Percentiles rank a stretch among this genome's conserved stretches.
These are phyloP conservation scores for Dothistroma septosporum DNA, from an alignment of 2,329 filamentous ascomycete genomes.

Conservation along the genomic window DNA sequence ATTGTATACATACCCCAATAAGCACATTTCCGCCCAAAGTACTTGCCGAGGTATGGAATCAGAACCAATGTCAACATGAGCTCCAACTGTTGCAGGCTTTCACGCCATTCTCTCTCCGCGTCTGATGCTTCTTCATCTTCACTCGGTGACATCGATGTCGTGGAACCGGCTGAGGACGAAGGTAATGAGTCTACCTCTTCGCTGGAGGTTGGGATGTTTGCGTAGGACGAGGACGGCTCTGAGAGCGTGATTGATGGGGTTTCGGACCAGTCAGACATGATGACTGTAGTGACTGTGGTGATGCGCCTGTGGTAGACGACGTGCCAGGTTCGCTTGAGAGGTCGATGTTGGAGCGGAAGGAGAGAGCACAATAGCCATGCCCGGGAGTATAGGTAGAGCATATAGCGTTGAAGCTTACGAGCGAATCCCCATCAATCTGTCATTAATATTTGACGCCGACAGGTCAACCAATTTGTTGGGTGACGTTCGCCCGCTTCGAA, in stretches of 20 bases:
- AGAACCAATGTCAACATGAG: conserved; percentile 90
- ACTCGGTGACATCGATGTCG: conserved; percentile 46
- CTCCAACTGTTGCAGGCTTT: conserved; percentile 89
- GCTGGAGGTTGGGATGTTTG: conserved; percentile 41
- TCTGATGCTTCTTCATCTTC: conserved; percentile 59
- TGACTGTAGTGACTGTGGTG: not conserved
- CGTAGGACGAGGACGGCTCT: conserved; percentile 50
- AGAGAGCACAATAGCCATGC: not conserved
- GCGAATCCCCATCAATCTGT: too few species aligned
- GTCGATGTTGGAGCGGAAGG: not conserved
- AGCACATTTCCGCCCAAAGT: conserved; percentile 87
- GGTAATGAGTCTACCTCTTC: conserved; percentile 50
- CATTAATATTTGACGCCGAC: too few species aligned
- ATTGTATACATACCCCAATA: conserved; percentile 76
- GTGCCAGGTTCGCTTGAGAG: not conserved
- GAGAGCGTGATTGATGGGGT: conserved; percentile 25
- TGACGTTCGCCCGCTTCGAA: too few species aligned
- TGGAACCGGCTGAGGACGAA: conserved; percentile 47
- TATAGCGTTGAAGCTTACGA: too few species aligned
- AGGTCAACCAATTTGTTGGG: too few species aligned
- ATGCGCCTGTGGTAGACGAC: not conserved
- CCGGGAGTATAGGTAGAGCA: not conserved
- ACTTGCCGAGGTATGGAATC: conserved; percentile 91
- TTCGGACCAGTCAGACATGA: conserved; percentile 2
- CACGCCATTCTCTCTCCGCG: conserved; percentile 91